Evolutionary conservation across 1,139 yeast genomes (phyloP).

Genomic region (Blastobotrys capitulatus): DNA sequence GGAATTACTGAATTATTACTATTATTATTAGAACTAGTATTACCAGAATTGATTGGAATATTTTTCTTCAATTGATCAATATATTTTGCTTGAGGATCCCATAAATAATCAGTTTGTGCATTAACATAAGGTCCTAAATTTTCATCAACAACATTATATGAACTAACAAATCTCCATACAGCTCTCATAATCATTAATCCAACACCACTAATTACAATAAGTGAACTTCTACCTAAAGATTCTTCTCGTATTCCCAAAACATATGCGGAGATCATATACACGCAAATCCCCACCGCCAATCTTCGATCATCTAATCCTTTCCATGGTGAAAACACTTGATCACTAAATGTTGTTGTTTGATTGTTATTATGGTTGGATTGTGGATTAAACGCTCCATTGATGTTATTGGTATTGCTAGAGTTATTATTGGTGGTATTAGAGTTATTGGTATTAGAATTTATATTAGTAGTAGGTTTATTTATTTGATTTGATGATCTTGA

Average conservation of each 20-base stretch:
- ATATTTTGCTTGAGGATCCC: slow-evolving; percentile 9
- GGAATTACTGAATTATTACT: neutral
- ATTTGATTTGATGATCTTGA: too few relatives aligned
- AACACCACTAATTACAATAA: slow-evolving; percentile 12
- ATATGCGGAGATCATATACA: slow-evolving; percentile 14
- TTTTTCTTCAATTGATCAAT: neutral
- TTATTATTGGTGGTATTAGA: neutral
- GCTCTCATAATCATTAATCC: slow-evolving; percentile 10
- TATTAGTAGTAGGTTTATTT: too few relatives aligned
- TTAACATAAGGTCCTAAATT: slow-evolving; percentile 7
- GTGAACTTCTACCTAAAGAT: slow-evolving; percentile 6
- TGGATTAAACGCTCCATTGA: neutral
- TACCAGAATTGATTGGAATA: neutral
- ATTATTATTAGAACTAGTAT: neutral
- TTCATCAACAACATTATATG: slow-evolving; percentile 6
- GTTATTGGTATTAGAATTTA: neutral
- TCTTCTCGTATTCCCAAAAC: slow-evolving; percentile 12
- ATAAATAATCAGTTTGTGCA: slow-evolving; percentile 2
- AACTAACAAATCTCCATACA: slow-evolving; percentile 8
- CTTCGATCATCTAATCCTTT: slow-evolving; percentile 12
- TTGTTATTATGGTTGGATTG: neutral
- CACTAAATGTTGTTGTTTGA: neutral
- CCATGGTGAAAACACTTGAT: slow-evolving; percentile 11
- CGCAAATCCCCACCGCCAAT: slow-evolving; percentile 14
- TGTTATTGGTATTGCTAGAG: too few relatives aligned